A percentile compares a stretch with the other conserved stretches of the same genome.
These are phyloP conservation scores for Pigoraptor vietnamica DNA, from an alignment of 78 protist species.

Conservation along the genomic window DNA sequence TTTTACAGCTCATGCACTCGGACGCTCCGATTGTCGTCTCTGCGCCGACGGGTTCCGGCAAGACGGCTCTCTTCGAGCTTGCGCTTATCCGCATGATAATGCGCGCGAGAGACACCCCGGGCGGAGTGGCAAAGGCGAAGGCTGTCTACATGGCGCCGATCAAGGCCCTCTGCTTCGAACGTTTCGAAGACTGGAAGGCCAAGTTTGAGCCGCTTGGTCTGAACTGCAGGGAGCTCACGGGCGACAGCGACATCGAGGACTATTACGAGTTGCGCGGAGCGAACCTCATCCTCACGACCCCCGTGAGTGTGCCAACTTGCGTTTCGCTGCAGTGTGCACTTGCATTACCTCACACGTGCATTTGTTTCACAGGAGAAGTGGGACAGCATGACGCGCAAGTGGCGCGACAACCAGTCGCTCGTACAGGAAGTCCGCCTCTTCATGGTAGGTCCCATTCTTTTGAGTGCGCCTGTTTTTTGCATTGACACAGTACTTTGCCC, in stretches of 20 bases:
- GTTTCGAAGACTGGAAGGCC: constrained; percentile 41
- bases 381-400: constrained; percentile 50
- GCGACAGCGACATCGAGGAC: constrained; percentile 29
- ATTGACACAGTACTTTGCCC: no score
- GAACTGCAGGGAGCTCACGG: constrained; percentile 10
- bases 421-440: constrained; percentile 20
- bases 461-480: not conserved
- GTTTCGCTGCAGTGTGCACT: no score
- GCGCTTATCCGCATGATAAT: constrained; percentile 32
- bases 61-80: constrained; percentile 58
- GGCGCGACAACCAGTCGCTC: constrained; percentile 27
- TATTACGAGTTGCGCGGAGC: not conserved
- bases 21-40: constrained; percentile 26
- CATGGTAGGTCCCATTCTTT: not conserved
- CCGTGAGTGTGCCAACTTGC: constrained; percentile 13
- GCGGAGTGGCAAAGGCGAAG: not conserved
- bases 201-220: constrained; percentile 31
- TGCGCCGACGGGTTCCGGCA: constrained; percentile 72
- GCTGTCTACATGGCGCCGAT: constrained; percentile 68
- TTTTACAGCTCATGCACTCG: not conserved
- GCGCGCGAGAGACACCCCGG: not conserved
- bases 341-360: no score
- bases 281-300: constrained; percentile 54
- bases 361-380: constrained; percentile 58
- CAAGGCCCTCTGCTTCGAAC: constrained; percentile 51